Base-by-base conservation (phyloP, 2,329 filamentous ascomycete genomes). In the Alternaria alternata region DNA sequence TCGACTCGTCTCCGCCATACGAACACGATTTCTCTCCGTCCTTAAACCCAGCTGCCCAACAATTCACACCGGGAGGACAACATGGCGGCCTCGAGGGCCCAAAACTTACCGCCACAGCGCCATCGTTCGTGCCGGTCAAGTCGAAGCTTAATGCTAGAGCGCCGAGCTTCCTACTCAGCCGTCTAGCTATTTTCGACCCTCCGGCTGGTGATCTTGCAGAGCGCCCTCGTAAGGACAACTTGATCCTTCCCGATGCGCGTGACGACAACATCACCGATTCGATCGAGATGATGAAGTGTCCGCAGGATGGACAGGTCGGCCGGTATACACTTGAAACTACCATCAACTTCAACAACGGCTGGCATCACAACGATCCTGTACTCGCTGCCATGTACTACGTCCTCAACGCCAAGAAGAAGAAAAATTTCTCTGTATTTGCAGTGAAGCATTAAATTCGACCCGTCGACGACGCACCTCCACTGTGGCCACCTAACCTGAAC, bases 291-390 rank as follows among this genome's bases (percentile, higher is more conserved):
- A 11, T 44, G 28, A 28, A 16, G 4, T 24, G 11, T 5, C 51
- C 51, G 12, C 28, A 18, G 11, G 41, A 54, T 14, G 39, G 41
- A 36, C 41, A 54, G 26, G 30, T 54, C 28, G 51, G 51, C 30
- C 39, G 51, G 30, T 54, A 36, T 20, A 46, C 39, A 6, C 12
- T 18, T 1, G 20, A 36, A 7, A 44, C 39, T 11, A 36, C 6
- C 14, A 12, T 36, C 32, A 14, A 7, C 4, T 36, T 36, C 32
- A 36, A 36, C 32, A 36, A 36, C 2, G 32, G 32, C 6, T 16
- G 32, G 32, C 32, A 36, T 3, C 5, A 36, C 32, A 14, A 36
- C 12, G 32, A 36, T 36, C 32, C 32, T 16, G 32, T 36, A 16
- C 32, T 36, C 32, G 32, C 32, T 4, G 32, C 32, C 5, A 36